Base-by-base conservation (phyloP, 2,329 filamentous ascomycete species). In the Massarina eburnea region DNA sequence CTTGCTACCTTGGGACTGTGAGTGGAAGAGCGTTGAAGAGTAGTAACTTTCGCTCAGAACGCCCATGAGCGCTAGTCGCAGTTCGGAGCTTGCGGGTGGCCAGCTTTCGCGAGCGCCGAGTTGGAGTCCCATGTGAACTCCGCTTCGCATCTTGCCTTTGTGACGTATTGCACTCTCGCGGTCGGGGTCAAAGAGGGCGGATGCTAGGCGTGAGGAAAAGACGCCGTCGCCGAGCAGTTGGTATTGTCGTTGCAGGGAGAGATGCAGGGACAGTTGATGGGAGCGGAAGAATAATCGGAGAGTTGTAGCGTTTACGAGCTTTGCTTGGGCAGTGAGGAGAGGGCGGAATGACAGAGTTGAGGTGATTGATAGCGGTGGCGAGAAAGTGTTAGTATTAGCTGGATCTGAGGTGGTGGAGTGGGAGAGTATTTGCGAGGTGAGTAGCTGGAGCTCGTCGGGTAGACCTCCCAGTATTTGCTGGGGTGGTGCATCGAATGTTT, bases 11-110 rank as follows among this genome's bases (percentile, higher is more conserved):
- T 43, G n/a, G 14, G 19, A 44, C 15, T 50, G 50, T 7, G 61
- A 60, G 5, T 54, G 52, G 36, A 66, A 68, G 0, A 70, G 59
- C 3, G 58, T 49, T 8, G 69, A 71, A 1, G 69, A 68, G 37
- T 72, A 70, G 56, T 90, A 89, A 52, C 83, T 89, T 53, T 96
- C 91, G 2, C 81, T 80, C 6, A 97, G 74, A 1, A 97, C 80
- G 0, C 90, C 91, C 80, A 91, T 95, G 15, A 99, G 76, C 0
- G 89, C 89, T 4, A 97, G 77, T 8, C 91, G 83, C n/a, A 99
- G 74, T 67, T 97, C 94, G 0, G 91, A 96, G 67, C 89, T 95
- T 19, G 91, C 91, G 4, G 94, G 94, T 20, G 94, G 94, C 94
- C 94, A 97, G 24, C 80, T 89, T 44, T 89, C 84, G 58, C 90